These are phyloP conservation scores for Sequoia sempervirens DNA, from an alignment of 75 land plant species.

Conservation along the genomic window DNA sequence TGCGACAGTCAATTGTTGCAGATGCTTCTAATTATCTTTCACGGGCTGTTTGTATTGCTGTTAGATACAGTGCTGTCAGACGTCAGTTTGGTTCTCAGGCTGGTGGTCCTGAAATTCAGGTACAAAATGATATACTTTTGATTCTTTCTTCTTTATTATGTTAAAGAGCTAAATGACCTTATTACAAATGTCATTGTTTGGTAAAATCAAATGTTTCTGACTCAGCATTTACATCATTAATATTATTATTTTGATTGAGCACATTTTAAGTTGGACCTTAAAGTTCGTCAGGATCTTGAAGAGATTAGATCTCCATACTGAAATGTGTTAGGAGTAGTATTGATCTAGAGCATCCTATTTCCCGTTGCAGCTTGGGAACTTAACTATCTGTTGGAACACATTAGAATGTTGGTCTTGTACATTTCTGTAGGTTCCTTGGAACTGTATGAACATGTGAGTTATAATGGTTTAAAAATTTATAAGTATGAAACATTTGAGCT, in stretches of 20 bases:
- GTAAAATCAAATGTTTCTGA: background rate
- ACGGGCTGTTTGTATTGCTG: constrained; percentile 89
- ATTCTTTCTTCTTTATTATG: background rate
- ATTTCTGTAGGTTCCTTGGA: background rate
- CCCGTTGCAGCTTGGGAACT: background rate
- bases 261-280: background rate
- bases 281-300: background rate
- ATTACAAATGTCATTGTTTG: background rate
- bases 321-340: background rate
- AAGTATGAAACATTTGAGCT: background rate
- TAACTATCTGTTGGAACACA: background rate
- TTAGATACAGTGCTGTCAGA: constrained; percentile 89
- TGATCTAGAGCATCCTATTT: background rate
- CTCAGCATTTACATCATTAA: background rate
- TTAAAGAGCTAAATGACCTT: background rate
- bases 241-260: background rate
- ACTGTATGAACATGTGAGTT: background rate
- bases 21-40: constrained; percentile 92
- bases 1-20: constrained; percentile 78
- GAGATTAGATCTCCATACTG: background rate
- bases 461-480: background rate
- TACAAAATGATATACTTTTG: constrained; percentile 15
- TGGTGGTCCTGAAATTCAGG: constrained; percentile 84
- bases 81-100: constrained; percentile 92
- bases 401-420: background rate